Evolutionary conservation across 768 basidiomycete species (phyloP), one percentile per base, ranked within the genome.

Genomic region (Russula sp.): DNA sequence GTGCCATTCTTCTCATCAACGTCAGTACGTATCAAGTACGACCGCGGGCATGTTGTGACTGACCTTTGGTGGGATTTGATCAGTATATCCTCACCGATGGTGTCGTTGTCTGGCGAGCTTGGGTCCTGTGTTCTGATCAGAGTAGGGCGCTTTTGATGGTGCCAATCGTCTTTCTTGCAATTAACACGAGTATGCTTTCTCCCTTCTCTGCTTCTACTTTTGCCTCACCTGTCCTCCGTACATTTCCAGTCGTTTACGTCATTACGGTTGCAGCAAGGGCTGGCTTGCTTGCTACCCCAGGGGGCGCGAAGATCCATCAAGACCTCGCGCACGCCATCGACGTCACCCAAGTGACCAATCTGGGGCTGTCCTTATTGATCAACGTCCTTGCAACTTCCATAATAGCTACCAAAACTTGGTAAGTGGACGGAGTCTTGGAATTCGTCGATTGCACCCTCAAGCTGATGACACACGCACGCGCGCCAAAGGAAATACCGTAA

Each of bases 91-190:
- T 62, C 49, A 57, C 61, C 2, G 61, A 62, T 25, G 61, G 49
- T 16, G 50, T 58, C 18, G 61, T 62, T n/a, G 56, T 58, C 49
- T 62, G 61, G 56, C 22, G 61, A 35, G 61, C 61, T 13, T 58
- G 61, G 56, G 43, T 58, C 14, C 36, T 62, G 3, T 62, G 56
- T 39, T 2, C 53, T 0, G 56, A 52, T 3, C 11, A 22, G n/a
- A 41, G 8, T 22, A 57, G 1, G 43, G 39, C 5, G 1, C 4
- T 50, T 13, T 25, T 58, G 50, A 46, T 52, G n/a, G 14, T 39
- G 3, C 56, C 50, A 1, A 22, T 62, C 8, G 43, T 52, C 42
- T 4, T 22, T 13, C 61, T 62, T 16, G 14, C 16, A 11, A 38
- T 53, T 39, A 55, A 49, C 22, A 16, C 3, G 29, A 10, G 59